Evolutionary conservation across 2,329 filamentous ascomycete species (phyloP).

Genomic region (Aspergillus sp.): DNA sequence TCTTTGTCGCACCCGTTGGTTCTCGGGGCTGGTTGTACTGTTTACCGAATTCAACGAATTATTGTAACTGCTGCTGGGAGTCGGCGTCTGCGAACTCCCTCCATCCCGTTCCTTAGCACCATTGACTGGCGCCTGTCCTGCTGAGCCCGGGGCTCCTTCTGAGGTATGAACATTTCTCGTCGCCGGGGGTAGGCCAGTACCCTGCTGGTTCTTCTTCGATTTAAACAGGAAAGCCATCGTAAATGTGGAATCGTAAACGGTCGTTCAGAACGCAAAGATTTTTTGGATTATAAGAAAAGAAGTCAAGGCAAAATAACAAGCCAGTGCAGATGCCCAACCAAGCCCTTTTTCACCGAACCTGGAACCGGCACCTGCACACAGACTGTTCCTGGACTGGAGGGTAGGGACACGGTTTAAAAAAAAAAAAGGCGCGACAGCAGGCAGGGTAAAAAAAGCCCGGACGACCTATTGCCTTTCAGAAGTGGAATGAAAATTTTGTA

Average conservation of each 20-base stretch:
- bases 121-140: conserved; percentile 44
- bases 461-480: background rate
- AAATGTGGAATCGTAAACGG: conserved; percentile 26
- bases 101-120: conserved; percentile 36
- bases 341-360: background rate
- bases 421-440: conserved; percentile 11
- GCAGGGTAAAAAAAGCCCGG: background rate
- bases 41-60: conserved; percentile 65
- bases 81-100: conserved; percentile 52
- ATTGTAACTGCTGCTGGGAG: conserved; percentile 68
- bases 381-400: background rate
- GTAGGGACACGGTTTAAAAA: conserved; percentile 1
- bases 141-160: conserved; percentile 41
- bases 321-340: conserved; percentile 1
- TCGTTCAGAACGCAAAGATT: conserved; percentile 22
- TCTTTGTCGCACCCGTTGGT: conserved; percentile 54
- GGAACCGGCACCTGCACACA: background rate
- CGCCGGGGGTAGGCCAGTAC: conserved; percentile 46
- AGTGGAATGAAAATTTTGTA: background rate
- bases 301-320: conserved; percentile 5
- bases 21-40: conserved; percentile 60
- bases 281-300: conserved; percentile 6
- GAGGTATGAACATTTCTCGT: conserved; percentile 54
- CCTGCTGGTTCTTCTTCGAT: conserved; percentile 68
- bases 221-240: conserved; percentile 80